These are phyloP conservation scores for Bryoerythrophyllum caledonicum DNA, from an alignment of 225 moss, liverwort and hornwort genomes.

Conservation along the genomic window DNA sequence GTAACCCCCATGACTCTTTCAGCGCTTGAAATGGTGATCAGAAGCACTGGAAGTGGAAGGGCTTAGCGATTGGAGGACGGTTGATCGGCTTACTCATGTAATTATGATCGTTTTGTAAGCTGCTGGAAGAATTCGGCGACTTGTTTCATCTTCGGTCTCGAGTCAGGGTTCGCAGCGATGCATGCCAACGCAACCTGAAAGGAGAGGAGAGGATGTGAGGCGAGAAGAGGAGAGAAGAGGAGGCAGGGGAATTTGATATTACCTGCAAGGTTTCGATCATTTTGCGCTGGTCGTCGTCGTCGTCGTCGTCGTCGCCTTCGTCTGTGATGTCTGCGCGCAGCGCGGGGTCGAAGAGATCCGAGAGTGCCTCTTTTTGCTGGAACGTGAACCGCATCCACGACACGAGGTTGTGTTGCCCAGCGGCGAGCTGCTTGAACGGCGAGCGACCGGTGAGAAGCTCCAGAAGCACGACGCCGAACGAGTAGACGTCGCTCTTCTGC, in stretches of 20 bases:
- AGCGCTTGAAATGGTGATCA: too few species aligned
- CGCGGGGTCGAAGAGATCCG: slow-evolving; percentile 37
- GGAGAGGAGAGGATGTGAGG: neutral
- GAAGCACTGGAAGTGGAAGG: neutral
- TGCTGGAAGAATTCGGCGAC: slow-evolving; percentile 28
- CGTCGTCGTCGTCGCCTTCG: neutral
- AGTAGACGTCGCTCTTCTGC: slow-evolving; percentile 60
- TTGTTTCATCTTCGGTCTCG: slow-evolving; percentile 46
- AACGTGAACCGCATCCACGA: slow-evolving; percentile 43
- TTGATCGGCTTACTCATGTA: slow-evolving; percentile 23
- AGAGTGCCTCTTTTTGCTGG: slow-evolving; percentile 30
- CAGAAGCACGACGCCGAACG: slow-evolving; percentile 56
- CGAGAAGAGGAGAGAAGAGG: too few species aligned
- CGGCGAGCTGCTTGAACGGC: slow-evolving; percentile 14
- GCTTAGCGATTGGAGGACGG: neutral
- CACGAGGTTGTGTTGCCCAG: slow-evolving; percentile 38
- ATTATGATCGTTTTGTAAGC: slow-evolving; percentile 28
- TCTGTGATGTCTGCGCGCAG: slow-evolving; percentile 23
- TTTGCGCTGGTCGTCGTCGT: slow-evolving; percentile 20
- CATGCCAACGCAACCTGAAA: slow-evolving; percentile 43
- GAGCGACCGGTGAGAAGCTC: slow-evolving; percentile 59
- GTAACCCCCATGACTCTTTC: too few species aligned
- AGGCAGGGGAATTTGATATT: too few species aligned
- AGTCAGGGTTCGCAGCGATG: slow-evolving; percentile 11
- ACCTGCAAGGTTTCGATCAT: slow-evolving; percentile 52